A percentile compares a stretch with the other conserved stretches of the same genome.
Conservation (phyloP, 2,329 filamentous ascomycete genomes). For the Sclerotinia glacialis region DNA sequence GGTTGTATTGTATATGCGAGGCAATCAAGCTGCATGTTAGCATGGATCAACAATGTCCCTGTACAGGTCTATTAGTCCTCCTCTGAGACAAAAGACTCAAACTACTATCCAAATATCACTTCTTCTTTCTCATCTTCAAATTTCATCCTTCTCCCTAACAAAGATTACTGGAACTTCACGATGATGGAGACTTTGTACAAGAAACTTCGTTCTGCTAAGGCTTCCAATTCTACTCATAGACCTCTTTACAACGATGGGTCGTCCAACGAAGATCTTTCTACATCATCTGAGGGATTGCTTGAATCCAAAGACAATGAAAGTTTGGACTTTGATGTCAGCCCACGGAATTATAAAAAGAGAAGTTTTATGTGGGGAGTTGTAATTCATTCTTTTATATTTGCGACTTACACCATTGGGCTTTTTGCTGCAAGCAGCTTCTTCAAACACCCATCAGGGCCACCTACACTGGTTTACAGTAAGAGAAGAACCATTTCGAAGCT, state of each 20-base stretch:
- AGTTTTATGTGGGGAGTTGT: background rate
- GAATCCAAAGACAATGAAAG: background rate
- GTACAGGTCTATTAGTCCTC: background rate
- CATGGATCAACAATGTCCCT: background rate
- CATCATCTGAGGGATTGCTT: slow-evolving; percentile 3
- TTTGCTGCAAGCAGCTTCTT: background rate
- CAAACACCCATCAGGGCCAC: background rate
- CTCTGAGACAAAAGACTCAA: background rate
- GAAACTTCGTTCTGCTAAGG: background rate
- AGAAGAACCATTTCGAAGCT: background rate
- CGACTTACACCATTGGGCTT: background rate
- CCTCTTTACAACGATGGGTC: background rate
- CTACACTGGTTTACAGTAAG: slow-evolving; percentile 9
- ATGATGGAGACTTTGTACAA: background rate
- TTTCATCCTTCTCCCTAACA: background rate
- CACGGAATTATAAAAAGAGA: background rate
- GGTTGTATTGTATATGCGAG: background rate
- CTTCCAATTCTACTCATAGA: background rate
- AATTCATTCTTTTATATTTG: slow-evolving; percentile 10
- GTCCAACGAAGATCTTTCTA: background rate
- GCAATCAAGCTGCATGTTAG: background rate
- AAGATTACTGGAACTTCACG: background rate
- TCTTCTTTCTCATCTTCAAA: background rate
- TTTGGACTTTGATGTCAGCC: background rate
- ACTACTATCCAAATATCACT: background rate